Evolutionary conservation across 768 basidiomycete species (phyloP).

Genomic region (Hydnomerulius pinastri): DNA sequence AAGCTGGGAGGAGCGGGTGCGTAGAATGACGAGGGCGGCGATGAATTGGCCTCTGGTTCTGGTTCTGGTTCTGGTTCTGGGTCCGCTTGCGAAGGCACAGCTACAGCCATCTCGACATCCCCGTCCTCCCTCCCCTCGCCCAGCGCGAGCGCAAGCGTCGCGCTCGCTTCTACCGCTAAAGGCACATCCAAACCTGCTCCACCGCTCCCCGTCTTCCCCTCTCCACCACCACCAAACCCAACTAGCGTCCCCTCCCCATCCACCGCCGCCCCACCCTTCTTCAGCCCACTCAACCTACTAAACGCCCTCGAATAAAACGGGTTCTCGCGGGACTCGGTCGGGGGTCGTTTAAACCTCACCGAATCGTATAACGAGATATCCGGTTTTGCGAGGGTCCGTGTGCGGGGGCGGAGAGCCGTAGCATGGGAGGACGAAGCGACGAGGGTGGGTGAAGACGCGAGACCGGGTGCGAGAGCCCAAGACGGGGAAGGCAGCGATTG

Average conservation of each 20-base stretch:
- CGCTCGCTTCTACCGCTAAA: too few relatives aligned
- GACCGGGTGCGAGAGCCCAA: neutral
- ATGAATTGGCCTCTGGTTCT: too few relatives aligned
- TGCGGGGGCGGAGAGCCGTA: neutral
- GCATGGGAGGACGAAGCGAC: neutral
- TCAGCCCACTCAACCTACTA: neutral
- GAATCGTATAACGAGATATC: conserved; percentile 25
- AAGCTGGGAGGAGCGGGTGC: too few relatives aligned
- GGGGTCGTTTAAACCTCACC: conserved; percentile 22
- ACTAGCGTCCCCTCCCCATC: neutral
- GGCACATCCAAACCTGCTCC: too few relatives aligned
- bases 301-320: conserved; percentile 29
- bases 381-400: conserved; percentile 17
- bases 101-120: too few relatives aligned
- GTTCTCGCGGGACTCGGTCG: conserved; percentile 10
- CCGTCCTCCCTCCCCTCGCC: too few relatives aligned
- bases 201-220: too few relatives aligned
- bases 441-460: neutral
- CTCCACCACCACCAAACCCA: neutral
- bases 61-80: too few relatives aligned
- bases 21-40: too few relatives aligned
- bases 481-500: neutral
- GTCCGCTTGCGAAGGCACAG: too few relatives aligned
- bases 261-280: neutral
- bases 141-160: too few relatives aligned